Base-by-base conservation (phyloP, 2,329 filamentous ascomycete species). In the Fusarium nygamai region DNA sequence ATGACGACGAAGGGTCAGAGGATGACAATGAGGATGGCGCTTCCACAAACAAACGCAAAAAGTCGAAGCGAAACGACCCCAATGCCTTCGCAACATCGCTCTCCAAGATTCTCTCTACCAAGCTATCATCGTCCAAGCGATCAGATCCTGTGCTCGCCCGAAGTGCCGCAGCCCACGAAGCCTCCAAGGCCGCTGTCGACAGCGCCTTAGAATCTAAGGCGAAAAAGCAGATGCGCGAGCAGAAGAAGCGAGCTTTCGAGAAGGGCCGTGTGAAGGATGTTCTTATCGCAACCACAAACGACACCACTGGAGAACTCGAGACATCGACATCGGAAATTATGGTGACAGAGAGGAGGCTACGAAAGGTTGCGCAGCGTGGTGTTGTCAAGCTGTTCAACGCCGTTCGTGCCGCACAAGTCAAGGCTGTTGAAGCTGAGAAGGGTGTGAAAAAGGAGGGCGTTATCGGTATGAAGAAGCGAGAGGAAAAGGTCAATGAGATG, bases 381-480 rank as follows among this genome's bases (percentile, higher is more conserved):
- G 96, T 99, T 46, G 92, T 98, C 31, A 97, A 96, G 86, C 87
- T 99, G 67, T 99, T 99, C 85, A 98, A 98, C 82, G 96, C 96
- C 0, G 95, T 99, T 38, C 88, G 96, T 50, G 94, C 94, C 29
- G 95, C 96, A 20, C 96, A 99, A 84, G 93, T 98, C 65, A 94
- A 95, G 83, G 95, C 93, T 6, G 90, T 92, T 67, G 92, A 96
- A 83, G 93, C 94, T 10, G 92, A 93, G 80, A 90, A 87, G 82
- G 89, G 90, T 74, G 88, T 91, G 56, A 89, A 90, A 82, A 91
- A 90, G 76, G 89, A 92, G 69, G 93, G 94, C 8, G 86, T 97
- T 1, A 89, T 98, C 38, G 96, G 96, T 4, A 91, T 94, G 79
- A 89, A 89, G 71, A 91, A 93, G 82, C 90, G 94, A 74, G 93